phyloP scores from a whole-genome alignment of 441 rosid genomes.

The Sinapis alba region DNA sequence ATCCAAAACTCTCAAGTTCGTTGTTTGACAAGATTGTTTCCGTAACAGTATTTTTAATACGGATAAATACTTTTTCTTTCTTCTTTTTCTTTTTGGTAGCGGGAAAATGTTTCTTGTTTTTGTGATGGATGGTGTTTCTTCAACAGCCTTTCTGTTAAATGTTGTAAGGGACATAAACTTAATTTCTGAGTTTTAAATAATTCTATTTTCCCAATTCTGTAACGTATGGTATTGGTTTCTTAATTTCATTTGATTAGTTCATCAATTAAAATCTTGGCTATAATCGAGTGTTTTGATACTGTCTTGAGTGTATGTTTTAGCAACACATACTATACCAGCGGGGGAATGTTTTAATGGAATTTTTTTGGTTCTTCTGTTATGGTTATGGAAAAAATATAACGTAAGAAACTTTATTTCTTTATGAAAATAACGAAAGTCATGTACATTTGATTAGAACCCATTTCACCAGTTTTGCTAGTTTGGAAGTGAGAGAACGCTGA shows the following conservation, averaged over 20 bases:
- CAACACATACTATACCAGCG: neutral
- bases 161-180: neutral
- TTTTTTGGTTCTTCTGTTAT: neutral
- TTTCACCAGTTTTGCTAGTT: neutral
- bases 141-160: neutral
- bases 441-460: conserved; percentile 13
- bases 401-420: neutral
- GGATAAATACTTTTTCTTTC: neutral
- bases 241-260: neutral
- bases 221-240: neutral
- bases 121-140: neutral
- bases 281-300: neutral
- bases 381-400: neutral
- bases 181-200: neutral
- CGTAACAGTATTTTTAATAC: neutral
- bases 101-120: neutral
- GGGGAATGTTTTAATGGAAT: neutral
- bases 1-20: neutral
- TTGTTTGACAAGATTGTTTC: neutral
- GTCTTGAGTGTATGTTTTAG: neutral
- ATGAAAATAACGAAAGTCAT: conserved; percentile 10
- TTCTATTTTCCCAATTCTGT: neutral
- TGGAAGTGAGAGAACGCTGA: conserved; percentile 7
- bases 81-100: neutral
- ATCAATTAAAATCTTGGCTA: neutral